phyloP scores from a whole-genome alignment of 305 asterid species.

The Salvia sclarea region DNA sequence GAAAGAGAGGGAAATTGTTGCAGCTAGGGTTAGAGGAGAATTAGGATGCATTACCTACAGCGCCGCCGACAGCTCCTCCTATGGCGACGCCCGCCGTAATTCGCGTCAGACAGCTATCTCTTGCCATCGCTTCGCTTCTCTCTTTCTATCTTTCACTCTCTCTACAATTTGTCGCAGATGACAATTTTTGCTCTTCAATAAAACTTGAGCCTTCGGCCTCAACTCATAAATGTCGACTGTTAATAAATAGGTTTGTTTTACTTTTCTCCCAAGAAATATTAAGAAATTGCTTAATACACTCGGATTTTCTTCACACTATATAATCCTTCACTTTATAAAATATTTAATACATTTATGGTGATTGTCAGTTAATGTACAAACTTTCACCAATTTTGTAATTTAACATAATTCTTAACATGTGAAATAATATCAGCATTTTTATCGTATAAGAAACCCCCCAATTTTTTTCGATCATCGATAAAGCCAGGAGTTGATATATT shows the following conservation, averaged over 20 bases:
- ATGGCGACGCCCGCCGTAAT: constrained; percentile 67
- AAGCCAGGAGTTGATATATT: too few relatives aligned
- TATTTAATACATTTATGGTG: too few relatives aligned
- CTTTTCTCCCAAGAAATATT: neutral
- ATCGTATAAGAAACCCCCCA: too few relatives aligned
- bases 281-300: neutral
- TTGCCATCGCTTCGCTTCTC: constrained; percentile 48
- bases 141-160: constrained; percentile 11
- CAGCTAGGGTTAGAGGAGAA: constrained; percentile 38
- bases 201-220: neutral
- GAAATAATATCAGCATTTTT: too few relatives aligned
- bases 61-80: constrained; percentile 85
- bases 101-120: constrained; percentile 67
- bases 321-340: too few relatives aligned
- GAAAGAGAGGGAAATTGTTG: neutral
- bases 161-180: constrained; percentile 9
- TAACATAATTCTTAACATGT: too few relatives aligned
- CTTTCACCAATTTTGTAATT: too few relatives aligned
- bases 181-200: neutral
- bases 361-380: too few relatives aligned
- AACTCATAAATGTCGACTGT: neutral
- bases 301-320: too few relatives aligned
- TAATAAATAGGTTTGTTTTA: neutral
- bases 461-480: too few relatives aligned
- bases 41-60: constrained; percentile 46